Conservation (phyloP, 2,329 filamentous ascomycete genomes). For the Verticillium zaregamsianum region DNA sequence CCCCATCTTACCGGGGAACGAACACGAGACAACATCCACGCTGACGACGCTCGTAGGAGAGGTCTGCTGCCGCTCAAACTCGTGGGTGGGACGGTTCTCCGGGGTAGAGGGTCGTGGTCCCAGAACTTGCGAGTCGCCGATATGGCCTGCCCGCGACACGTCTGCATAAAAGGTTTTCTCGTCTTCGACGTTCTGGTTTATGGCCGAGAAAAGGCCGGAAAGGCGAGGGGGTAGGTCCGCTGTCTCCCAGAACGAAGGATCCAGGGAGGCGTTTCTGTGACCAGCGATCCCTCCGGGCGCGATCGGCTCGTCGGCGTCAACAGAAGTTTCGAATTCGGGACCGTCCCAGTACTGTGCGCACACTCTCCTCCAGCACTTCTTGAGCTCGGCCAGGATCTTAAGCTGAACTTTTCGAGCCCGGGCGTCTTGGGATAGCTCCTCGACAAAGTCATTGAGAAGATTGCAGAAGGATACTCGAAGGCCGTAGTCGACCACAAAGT, state of each 20-base stretch:
- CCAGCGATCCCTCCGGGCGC: slow-evolving; percentile 70
- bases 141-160: slow-evolving; percentile 39
- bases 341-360: slow-evolving; percentile 88
- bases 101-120: slow-evolving; percentile 44
- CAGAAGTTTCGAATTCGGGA: slow-evolving; percentile 57
- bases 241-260: slow-evolving; percentile 51
- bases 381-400: slow-evolving; percentile 89
- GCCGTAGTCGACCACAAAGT: slow-evolving; percentile 75
- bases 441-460: slow-evolving; percentile 66
- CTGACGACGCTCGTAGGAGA: slow-evolving; percentile 57
- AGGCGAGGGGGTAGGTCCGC: slow-evolving; percentile 40
- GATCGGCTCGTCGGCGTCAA: slow-evolving; percentile 63
- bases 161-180: slow-evolving; percentile 39
- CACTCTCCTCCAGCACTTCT: slow-evolving; percentile 94
- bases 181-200: slow-evolving; percentile 16
- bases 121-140: slow-evolving; percentile 40
- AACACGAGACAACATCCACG: slow-evolving; percentile 59
- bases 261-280: slow-evolving; percentile 49
- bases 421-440: slow-evolving; percentile 45
- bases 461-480: slow-evolving; percentile 76
- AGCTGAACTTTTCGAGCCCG: slow-evolving; percentile 51
- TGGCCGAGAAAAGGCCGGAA: slow-evolving; percentile 31
- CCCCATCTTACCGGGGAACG: slow-evolving; percentile 52
- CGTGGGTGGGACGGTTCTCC: slow-evolving; percentile 25
- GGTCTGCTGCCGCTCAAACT: slow-evolving; percentile 28